Base-by-base conservation (phyloP, 768 basidiomycete genomes). In the Tricholoma terreum region DNA sequence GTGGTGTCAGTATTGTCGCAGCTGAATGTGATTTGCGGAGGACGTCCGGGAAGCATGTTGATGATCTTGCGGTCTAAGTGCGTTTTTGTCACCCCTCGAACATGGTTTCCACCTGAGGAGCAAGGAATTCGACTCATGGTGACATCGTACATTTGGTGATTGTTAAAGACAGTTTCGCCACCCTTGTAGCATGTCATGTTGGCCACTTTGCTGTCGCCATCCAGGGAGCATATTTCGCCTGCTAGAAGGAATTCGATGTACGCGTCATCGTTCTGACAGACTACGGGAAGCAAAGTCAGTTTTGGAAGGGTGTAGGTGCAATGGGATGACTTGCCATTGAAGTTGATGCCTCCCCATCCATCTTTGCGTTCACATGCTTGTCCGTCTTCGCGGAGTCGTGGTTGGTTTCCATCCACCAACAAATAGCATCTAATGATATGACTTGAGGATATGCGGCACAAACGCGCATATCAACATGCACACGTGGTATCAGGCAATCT, bases 111-210 rank as follows among this genome's bases (percentile, higher is more conserved):
- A 27, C n/a, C n/a, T 27, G 24, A 3, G 24, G 24, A 27, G 6
- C 24, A 27, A 27, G 24, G 24, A 27, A 2, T 27, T 27, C 3
- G 7, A 78, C 92, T 64, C 67, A 96, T 98, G 10, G 97, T 99
- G 33, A 99, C 95, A 69, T 98, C 85, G 73, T 97, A 99, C 86
- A 97, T 93, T 71, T 99, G 96, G 71, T 94, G 93, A 62, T 97
- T 94, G 69, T 84, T 88, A 71, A 92, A 90, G n/a, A 99, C 90
- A 0, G 93, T 95, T 69, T 90, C 83, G 21, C 97, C 97, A 40
- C 91, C 92, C 55, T 80, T 90, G 80, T 97, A 96, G 69, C 97
- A 98, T 1, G 92, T 92, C 89, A 98, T 95, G 62, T 90, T 87
- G 30, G 72, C 71, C 5, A 67, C 64, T 17, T 68, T 62, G 1